Evolutionary conservation across 2,329 filamentous ascomycete genomes (phyloP).

Genomic region (Chrysoporthe puriensis): DNA sequence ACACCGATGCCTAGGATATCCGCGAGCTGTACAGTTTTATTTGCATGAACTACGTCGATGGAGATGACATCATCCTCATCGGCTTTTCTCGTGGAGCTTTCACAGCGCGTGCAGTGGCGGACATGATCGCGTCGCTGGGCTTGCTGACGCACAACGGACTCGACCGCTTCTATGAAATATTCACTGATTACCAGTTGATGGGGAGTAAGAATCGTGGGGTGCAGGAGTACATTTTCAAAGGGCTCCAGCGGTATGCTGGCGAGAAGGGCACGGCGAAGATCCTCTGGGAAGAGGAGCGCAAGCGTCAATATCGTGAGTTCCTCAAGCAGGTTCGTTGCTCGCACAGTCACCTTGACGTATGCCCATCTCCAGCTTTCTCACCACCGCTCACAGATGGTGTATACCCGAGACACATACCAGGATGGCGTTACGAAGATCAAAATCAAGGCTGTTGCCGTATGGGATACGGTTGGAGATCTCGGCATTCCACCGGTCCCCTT

Average conservation of each 20-base stretch:
- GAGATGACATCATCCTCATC: conserved; percentile 42
- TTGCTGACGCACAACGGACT: conserved; percentile 47
- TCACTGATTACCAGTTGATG: conserved; percentile 43
- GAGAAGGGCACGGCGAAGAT: conserved; percentile 36
- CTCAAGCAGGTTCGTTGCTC: conserved; percentile 38
- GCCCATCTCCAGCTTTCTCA: neutral
- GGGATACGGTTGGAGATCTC: conserved; percentile 53
- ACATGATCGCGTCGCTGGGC: conserved; percentile 44
- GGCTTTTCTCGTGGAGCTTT: conserved; percentile 47
- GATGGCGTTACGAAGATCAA: conserved; percentile 41
- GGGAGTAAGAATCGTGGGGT: conserved; percentile 31
- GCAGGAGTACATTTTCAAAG: conserved; percentile 31
- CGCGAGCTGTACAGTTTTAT: conserved; percentile 44
- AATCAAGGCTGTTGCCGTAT: conserved; percentile 52
- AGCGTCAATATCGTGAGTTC: conserved; percentile 40
- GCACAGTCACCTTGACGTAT: neutral
- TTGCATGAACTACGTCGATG: conserved; percentile 42
- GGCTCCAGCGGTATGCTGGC: conserved; percentile 33
- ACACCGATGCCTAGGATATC: conserved; percentile 33
- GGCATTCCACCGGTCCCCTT: conserved; percentile 48
- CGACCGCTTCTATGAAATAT: conserved; percentile 47
- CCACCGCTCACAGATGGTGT: conserved; percentile 32
- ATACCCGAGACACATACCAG: conserved; percentile 42
- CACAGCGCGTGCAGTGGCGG: conserved; percentile 44
- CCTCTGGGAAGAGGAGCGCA: conserved; percentile 40